Conservation (phyloP, 495 filamentous ascomycete species). For the Neurospora tetraspora region DNA sequence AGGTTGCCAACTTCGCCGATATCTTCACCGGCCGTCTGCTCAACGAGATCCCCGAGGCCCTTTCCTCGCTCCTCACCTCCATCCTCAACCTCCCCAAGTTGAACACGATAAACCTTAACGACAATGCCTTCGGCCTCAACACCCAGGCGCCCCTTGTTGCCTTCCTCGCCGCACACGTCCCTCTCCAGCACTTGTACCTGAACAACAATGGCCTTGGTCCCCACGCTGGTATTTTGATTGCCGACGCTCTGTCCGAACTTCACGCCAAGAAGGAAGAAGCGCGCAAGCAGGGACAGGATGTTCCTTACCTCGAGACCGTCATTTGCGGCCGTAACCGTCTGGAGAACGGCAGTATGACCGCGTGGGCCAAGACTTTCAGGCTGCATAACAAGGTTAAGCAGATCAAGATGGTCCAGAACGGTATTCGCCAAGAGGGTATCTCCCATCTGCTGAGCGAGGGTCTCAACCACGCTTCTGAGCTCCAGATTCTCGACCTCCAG, state of each 20-base stretch:
- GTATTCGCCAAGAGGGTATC: constrained; percentile 90
- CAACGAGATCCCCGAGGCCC: constrained; percentile 84
- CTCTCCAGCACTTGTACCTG: constrained; percentile 82
- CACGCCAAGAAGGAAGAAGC: constrained; percentile 68
- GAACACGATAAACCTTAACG: constrained; percentile 87
- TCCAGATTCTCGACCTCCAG: constrained; percentile 79
- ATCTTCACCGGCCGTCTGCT: constrained; percentile 95
- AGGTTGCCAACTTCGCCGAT: constrained; percentile 85
- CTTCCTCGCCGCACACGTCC: constrained; percentile 76
- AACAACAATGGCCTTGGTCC: constrained; percentile 99
- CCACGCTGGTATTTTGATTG: constrained; percentile 74
- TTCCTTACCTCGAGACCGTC: constrained; percentile 80
- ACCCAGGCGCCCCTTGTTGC: constrained; percentile 73
- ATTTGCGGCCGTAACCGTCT: constrained; percentile 92
- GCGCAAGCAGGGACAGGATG: constrained; percentile 51
- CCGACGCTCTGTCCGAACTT: constrained; percentile 69
- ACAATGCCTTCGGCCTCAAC: constrained; percentile 96
- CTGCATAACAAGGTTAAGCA: constrained; percentile 69
- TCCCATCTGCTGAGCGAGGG: constrained; percentile 65
- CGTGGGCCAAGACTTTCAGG: constrained; percentile 80
- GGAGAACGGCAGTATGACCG: constrained; percentile 90
- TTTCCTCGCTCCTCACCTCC: constrained; percentile 73
- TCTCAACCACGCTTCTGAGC: constrained; percentile 50
- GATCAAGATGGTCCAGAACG: constrained; percentile 98
- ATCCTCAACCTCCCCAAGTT: constrained; percentile 74